Conservation (phyloP, 192 early-diverging fungal species). For the Obelidium mucronatum region DNA sequence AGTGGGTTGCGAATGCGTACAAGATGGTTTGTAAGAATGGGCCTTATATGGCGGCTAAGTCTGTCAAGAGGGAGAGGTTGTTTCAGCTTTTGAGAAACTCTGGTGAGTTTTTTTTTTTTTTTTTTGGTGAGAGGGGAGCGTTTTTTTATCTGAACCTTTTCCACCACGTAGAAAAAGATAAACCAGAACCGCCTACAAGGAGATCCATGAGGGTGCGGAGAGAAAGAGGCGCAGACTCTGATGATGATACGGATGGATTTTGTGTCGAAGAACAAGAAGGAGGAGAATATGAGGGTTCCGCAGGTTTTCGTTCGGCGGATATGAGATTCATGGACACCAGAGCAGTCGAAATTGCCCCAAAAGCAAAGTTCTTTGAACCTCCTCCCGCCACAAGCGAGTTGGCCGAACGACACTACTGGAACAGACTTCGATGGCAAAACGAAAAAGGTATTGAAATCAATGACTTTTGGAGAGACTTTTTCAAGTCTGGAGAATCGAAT, state of each 20-base stretch:
- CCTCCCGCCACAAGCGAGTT: slow-evolving; percentile 29
- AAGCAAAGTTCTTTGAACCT: slow-evolving; percentile 17
- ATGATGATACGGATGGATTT: slow-evolving; percentile 8
- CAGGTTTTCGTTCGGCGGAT: too few species aligned
- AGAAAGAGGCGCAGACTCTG: neutral
- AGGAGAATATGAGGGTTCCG: too few species aligned
- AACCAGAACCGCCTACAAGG: neutral
- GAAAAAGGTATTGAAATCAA: slow-evolving; percentile 14
- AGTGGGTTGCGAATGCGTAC: slow-evolving; percentile 6
- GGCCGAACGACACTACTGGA: slow-evolving; percentile 27
- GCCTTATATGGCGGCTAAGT: neutral
- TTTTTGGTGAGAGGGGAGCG: too few species aligned
- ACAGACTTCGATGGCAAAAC: neutral
- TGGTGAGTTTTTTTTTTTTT: too few species aligned
- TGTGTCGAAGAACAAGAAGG: neutral
- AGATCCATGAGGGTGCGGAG: neutral
- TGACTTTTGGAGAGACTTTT: slow-evolving; percentile 26
- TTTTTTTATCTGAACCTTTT: too few species aligned
- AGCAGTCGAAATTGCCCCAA: too few species aligned
- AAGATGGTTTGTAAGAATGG: slow-evolving; percentile 4
- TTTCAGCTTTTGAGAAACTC: slow-evolving; percentile 11
- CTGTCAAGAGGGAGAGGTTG: neutral
- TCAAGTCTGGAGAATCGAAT: neutral
- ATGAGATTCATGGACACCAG: neutral
- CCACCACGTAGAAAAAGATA: neutral